Conservation (phyloP, 352 stramenopile species). For the Blastocystis sp. region DNA sequence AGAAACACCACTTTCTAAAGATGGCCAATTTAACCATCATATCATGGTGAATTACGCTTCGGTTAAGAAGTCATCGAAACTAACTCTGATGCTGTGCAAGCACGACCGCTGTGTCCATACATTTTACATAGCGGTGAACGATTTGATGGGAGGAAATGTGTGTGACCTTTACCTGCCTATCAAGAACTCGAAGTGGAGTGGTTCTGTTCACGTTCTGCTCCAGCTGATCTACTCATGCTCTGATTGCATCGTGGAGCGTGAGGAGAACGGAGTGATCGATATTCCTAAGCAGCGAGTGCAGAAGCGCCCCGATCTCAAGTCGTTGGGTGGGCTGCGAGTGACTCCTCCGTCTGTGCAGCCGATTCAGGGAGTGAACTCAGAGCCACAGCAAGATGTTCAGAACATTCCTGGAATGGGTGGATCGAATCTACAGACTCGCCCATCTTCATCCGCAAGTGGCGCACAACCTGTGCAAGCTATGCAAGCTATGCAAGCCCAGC, state of each 20-base stretch:
- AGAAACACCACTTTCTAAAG: background rate
- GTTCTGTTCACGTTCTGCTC: background rate
- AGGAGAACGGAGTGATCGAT: background rate
- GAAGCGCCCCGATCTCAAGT: background rate
- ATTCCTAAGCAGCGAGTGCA: background rate
- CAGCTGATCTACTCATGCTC: conserved; percentile 32
- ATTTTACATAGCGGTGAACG: background rate
- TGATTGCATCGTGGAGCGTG: conserved; percentile 27
- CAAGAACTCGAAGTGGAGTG: background rate
- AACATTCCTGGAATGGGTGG: no score
- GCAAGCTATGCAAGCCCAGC: no score
- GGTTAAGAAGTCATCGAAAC: background rate
- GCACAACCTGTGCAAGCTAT: no score
- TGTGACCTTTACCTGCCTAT: background rate
- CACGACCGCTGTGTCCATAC: background rate
- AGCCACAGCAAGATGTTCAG: background rate
- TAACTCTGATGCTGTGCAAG: background rate
- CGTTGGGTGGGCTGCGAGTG: background rate
- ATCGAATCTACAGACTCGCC: no score
- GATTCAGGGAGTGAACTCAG: background rate
- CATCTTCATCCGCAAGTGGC: no score
- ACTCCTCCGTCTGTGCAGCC: background rate
- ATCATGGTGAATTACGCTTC: background rate
- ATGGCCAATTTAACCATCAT: background rate
- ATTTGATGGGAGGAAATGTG: conserved; percentile 24